Evolutionary conservation across 2,329 filamentous ascomycete species (phyloP).

Genomic region (Colletotrichum acutatum): DNA sequence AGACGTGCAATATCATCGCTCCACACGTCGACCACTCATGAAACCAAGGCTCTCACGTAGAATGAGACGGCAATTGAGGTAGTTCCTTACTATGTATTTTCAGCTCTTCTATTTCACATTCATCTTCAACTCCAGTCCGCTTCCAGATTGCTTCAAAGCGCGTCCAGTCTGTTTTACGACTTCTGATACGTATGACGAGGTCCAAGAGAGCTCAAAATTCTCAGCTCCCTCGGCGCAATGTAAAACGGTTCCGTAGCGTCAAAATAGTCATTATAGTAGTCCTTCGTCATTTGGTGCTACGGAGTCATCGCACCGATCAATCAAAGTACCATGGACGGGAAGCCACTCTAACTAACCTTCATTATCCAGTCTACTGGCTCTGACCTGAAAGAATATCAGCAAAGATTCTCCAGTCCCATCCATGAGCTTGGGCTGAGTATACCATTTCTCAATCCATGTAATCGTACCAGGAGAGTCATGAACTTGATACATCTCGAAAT

Average conservation of each 20-base stretch:
- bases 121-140: background rate
- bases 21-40: too few species aligned
- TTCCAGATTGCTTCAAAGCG: background rate
- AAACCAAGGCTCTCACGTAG: too few species aligned
- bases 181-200: slow-evolving; percentile 23
- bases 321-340: accelerated
- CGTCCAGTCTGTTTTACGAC: background rate
- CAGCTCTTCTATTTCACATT: background rate
- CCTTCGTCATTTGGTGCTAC: slow-evolving; percentile 32
- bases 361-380: slow-evolving; percentile 31
- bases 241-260: slow-evolving; percentile 30
- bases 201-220: slow-evolving; percentile 21
- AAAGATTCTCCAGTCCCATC: accelerated
- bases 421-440: accelerated
- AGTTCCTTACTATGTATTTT: too few species aligned
- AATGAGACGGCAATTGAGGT: too few species aligned
- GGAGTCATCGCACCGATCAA: background rate
- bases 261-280: slow-evolving; percentile 30
- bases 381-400: slow-evolving; percentile 2
- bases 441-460: slow-evolving; percentile 34
- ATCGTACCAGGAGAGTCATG: slow-evolving; percentile 30
- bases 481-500: slow-evolving; percentile 31
- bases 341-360: background rate
- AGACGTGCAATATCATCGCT: too few species aligned
- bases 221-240: slow-evolving; percentile 20